These are phyloP conservation scores for Paradendryphiella salina DNA, from an alignment of 2,329 filamentous ascomycete species.

Conservation along the genomic window DNA sequence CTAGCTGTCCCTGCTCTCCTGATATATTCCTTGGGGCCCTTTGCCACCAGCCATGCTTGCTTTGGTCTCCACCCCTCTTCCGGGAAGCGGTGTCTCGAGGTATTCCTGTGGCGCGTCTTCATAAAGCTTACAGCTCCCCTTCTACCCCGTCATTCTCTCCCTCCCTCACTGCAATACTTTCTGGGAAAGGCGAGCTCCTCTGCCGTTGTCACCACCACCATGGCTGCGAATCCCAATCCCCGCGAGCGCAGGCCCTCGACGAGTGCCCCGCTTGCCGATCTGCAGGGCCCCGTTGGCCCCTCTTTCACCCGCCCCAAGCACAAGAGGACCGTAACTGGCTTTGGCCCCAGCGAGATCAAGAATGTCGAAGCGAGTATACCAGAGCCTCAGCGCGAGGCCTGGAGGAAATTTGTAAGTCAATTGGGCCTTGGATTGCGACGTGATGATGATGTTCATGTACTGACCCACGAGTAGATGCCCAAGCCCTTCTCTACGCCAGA, in stretches of 20 bases:
- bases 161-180: slow-evolving; percentile 28
- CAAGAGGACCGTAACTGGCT: slow-evolving; percentile 94
- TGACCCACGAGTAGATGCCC: slow-evolving; percentile 55
- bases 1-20: slow-evolving; percentile 9
- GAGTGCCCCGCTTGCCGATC: slow-evolving; percentile 80
- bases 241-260: slow-evolving; percentile 81
- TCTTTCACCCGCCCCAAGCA: slow-evolving; percentile 92
- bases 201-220: slow-evolving; percentile 37
- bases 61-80: neutral
- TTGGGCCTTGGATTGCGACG: slow-evolving; percentile 2
- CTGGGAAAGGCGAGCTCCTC: slow-evolving; percentile 30
- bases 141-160: slow-evolving; percentile 32
- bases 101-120: slow-evolving; percentile 2
- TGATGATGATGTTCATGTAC: slow-evolving; percentile 8
- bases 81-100: slow-evolving; percentile 3
- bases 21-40: slow-evolving; percentile 4
- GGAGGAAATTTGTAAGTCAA: slow-evolving; percentile 62
- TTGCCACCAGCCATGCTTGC: slow-evolving; percentile 4
- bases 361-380: slow-evolving; percentile 88
- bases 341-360: slow-evolving; percentile 90
- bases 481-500: slow-evolving; percentile 76
- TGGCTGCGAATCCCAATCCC: slow-evolving; percentile 45
- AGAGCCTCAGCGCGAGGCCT: slow-evolving; percentile 80
- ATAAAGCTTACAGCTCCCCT: slow-evolving; percentile 12
- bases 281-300: slow-evolving; percentile 83